A percentile compares a stretch with the other conserved stretches of the same genome.
phyloP scores from a whole-genome alignment of 2,329 filamentous ascomycete species.

The Hymenoscyphus infarciens region DNA sequence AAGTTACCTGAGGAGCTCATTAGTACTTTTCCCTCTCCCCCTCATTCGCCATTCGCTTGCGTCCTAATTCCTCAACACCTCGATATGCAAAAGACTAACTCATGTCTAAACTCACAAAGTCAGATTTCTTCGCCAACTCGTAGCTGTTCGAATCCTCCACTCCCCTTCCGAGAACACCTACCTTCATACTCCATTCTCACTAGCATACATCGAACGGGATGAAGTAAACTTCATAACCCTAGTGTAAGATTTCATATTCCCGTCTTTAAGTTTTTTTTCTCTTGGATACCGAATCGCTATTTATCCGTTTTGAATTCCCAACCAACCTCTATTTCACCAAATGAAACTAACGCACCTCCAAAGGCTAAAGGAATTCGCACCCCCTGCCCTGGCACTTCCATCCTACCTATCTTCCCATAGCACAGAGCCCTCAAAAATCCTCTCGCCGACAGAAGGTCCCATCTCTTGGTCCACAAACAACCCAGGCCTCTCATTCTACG shows the following conservation, averaged over 20 bases:
- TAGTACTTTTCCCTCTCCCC: conserved; percentile 16
- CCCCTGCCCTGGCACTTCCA: background rate
- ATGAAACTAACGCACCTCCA: too few species aligned
- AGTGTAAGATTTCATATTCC: background rate
- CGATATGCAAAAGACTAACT: background rate
- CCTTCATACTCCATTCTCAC: conserved; percentile 31
- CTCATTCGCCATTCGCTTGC: background rate
- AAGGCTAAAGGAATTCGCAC: background rate
- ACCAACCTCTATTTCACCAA: too few species aligned
- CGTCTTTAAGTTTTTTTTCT: background rate
- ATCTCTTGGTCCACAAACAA: conserved; percentile 25
- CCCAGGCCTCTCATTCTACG: conserved; percentile 28
- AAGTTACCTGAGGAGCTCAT: conserved; percentile 28
- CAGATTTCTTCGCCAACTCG: conserved; percentile 33
- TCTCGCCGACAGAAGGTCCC: conserved; percentile 19
- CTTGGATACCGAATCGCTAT: background rate
- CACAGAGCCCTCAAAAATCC: conserved; percentile 7
- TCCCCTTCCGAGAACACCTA: conserved; percentile 31
- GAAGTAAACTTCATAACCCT: conserved; percentile 31
- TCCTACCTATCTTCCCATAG: conserved; percentile 21
- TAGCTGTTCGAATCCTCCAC: conserved; percentile 32
- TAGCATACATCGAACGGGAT: conserved; percentile 30
- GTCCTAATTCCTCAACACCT: background rate
- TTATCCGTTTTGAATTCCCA: background rate
- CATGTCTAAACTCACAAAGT: conserved; percentile 14